Percentiles rank a stretch among this genome's conserved stretches.
Conservation (phyloP, 257 asterid species). For the Forsythia viridissima region DNA sequence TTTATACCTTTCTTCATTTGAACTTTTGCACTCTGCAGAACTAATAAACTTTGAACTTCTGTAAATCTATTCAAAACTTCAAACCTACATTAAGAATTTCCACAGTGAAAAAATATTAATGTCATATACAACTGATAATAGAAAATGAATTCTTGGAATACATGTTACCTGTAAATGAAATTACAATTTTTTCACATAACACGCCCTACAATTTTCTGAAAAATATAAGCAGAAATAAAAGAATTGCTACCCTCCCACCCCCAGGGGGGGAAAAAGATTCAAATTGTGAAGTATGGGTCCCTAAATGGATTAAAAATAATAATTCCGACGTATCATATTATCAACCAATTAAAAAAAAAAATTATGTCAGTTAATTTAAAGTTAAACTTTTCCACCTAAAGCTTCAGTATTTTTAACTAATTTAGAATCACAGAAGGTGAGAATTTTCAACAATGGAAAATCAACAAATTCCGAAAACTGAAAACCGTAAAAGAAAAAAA, state of each 20-base stretch:
- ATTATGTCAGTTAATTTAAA: background rate
- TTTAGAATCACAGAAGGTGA: background rate
- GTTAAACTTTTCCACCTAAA: background rate
- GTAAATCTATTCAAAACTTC: background rate
- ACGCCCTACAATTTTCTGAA: background rate
- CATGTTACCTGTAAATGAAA: background rate
- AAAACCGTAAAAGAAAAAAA: background rate
- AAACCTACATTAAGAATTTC: background rate
- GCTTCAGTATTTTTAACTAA: background rate
- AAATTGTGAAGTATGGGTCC: no score
- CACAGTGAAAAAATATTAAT: background rate
- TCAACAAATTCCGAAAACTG: constrained; percentile 5
- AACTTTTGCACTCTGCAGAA: constrained; percentile 11
- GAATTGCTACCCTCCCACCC: background rate
- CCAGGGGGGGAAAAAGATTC: no score
- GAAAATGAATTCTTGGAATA: background rate
- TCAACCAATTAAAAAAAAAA: background rate
- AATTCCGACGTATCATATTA: no score
- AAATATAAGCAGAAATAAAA: background rate
- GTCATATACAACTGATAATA: background rate
- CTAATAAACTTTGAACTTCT: background rate
- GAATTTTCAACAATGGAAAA: background rate
- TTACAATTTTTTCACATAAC: background rate
- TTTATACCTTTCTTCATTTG: constrained; percentile 24
- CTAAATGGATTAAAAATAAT: no score